Evolutionary conservation across 768 basidiomycete genomes (phyloP).

Genomic region (Mycena capillaripes): DNA sequence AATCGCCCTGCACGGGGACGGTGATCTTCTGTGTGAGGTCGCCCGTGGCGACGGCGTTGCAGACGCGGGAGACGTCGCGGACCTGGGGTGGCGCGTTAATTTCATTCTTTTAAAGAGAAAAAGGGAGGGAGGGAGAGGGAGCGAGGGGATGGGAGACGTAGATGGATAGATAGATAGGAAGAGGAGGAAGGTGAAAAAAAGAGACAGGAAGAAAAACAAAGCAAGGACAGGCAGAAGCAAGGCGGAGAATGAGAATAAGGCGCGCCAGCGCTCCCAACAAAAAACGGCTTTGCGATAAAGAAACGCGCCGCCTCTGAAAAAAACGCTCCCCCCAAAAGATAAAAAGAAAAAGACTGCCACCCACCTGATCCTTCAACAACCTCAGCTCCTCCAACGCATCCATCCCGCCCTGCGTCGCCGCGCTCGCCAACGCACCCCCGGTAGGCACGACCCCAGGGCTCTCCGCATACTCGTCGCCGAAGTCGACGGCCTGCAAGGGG

Average conservation of each 20-base stretch:
- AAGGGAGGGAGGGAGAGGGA: neutral
- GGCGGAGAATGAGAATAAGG: neutral
- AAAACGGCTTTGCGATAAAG: neutral
- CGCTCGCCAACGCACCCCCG: conserved; percentile 67
- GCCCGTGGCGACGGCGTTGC: conserved; percentile 78
- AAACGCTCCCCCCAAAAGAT: neutral
- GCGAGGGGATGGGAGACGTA: neutral
- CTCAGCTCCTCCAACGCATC: conserved; percentile 78
- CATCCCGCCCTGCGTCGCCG: conserved; percentile 72
- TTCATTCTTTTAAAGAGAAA: too few relatives aligned
- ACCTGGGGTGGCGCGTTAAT: conserved; percentile 56
- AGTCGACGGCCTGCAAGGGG: neutral
- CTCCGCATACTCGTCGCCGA: conserved; percentile 29
- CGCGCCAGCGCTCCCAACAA: neutral
- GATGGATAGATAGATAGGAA: neutral
- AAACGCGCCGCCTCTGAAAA: neutral
- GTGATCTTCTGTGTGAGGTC: conserved; percentile 80
- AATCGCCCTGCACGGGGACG: conserved; percentile 76
- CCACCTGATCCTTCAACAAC: conserved; percentile 73
- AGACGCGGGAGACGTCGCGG: conserved; percentile 78
- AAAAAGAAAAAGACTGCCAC: neutral
- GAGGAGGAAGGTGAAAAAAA: neutral
- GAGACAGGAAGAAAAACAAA: neutral
- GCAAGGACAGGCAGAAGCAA: too few relatives aligned
- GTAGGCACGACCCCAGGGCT: conserved; percentile 60